Evolutionary conservation across 352 stramenopile species (phyloP).

Genomic region (Phytophthora litchii): DNA sequence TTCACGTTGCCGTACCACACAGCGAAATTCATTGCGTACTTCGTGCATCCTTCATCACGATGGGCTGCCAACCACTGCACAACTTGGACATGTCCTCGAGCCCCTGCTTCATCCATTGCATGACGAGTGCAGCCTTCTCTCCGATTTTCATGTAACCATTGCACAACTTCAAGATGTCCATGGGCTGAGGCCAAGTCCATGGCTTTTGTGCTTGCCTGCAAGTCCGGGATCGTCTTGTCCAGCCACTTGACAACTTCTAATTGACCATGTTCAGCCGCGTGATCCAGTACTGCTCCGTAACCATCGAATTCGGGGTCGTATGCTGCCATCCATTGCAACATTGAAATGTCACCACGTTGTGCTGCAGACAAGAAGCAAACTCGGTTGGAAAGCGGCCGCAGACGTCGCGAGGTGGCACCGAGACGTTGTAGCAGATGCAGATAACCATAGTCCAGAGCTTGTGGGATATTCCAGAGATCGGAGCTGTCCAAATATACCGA

Average conservation of each 20-base stretch:
- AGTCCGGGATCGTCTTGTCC: conserved; percentile 16
- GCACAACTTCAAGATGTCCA: conserved; percentile 53
- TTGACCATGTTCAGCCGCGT: conserved; percentile 39
- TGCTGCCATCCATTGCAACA: conserved; percentile 32
- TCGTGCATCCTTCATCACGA: conserved; percentile 36
- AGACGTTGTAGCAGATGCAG: conserved; percentile 40
- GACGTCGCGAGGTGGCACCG: conserved; percentile 20
- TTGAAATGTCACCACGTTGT: conserved; percentile 25
- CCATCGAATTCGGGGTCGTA: conserved; percentile 26
- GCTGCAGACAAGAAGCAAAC: conserved; percentile 36
- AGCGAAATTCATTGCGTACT: conserved; percentile 47
- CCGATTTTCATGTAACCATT: conserved; percentile 55
- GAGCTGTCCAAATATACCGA: conserved; percentile 32
- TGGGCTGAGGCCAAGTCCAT: conserved; percentile 37
- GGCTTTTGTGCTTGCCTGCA: conserved; percentile 31
- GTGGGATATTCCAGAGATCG: conserved; percentile 32
- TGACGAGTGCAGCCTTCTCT: conserved; percentile 35
- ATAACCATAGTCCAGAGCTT: conserved; percentile 36
- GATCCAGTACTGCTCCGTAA: conserved; percentile 29
- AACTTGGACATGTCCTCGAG: conserved; percentile 32
- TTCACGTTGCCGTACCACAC: conserved; percentile 36
- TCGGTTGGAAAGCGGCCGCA: conserved; percentile 25
- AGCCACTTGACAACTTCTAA: conserved; percentile 41
- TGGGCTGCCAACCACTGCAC: conserved; percentile 40
- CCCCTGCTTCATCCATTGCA: conserved; percentile 40